These are phyloP conservation scores for Ceratocystis eucalypticola DNA, from an alignment of 2,329 filamentous ascomycete species.

Conservation along the genomic window DNA sequence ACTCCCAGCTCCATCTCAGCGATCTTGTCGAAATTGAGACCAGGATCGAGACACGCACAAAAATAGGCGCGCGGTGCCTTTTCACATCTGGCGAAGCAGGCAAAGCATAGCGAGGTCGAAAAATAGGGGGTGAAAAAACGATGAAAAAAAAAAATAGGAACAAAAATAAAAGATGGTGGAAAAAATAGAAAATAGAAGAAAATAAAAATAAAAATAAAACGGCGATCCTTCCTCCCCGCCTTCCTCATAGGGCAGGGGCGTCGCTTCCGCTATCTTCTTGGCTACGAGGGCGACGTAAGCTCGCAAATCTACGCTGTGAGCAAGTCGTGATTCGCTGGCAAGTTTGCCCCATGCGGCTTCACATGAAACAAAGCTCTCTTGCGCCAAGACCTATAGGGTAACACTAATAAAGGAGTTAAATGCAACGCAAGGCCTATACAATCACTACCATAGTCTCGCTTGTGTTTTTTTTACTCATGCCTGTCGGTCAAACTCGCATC, in stretches of 20 bases:
- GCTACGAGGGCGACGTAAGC: neutral
- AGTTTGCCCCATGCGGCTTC: neutral
- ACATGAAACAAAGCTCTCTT: neutral
- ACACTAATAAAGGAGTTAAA: neutral
- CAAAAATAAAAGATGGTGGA: no score
- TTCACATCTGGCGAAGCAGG: no score
- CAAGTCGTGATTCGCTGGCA: neutral
- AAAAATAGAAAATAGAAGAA: no score
- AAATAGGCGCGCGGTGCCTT: neutral
- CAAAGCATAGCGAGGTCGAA: no score
- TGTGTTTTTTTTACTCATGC: no score
- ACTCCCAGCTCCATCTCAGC: neutral
- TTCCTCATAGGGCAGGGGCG: no score
- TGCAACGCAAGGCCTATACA: neutral
- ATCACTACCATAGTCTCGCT: no score
- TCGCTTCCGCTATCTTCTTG: no score
- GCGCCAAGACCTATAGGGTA: neutral
- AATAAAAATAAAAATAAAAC: no score
- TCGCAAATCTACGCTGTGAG: neutral
- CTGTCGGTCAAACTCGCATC: neutral
- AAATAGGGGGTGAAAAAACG: no score
- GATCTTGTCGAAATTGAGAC: neutral
- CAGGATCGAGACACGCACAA: neutral
- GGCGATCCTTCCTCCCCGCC: no score
- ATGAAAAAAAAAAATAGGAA: no score